phyloP scores from a whole-genome alignment of 2,329 filamentous ascomycete species.

The Cercospora berteroae region DNA sequence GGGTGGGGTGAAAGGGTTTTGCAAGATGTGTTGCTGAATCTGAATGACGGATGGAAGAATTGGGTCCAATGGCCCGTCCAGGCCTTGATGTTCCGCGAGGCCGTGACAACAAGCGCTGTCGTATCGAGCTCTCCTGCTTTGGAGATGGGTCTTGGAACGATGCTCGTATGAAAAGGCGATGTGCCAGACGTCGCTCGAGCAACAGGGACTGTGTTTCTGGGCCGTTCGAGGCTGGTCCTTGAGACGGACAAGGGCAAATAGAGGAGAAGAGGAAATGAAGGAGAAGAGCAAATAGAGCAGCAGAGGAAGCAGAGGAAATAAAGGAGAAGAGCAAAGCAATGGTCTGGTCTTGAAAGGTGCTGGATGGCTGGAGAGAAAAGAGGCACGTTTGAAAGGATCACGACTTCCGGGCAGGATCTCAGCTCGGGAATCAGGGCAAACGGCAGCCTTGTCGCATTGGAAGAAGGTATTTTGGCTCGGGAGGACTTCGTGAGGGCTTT shows the following conservation, averaged over 20 bases:
- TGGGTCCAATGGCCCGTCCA: slow-evolving; percentile 36
- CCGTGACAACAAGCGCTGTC: neutral
- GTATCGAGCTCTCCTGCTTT: neutral
- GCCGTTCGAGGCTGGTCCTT: neutral
- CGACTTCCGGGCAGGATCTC: neutral
- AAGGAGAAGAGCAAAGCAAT: neutral
- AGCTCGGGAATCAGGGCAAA: neutral
- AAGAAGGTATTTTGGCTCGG: neutral
- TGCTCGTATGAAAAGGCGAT: neutral
- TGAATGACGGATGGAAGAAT: slow-evolving; percentile 32
- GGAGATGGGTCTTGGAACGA: neutral
- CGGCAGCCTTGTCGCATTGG: neutral
- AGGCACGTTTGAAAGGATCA: neutral
- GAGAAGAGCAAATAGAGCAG: neutral
- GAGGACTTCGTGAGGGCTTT: neutral
- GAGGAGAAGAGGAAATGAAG: too few species aligned
- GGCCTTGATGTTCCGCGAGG: slow-evolving; percentile 25
- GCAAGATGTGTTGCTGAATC: slow-evolving; percentile 27
- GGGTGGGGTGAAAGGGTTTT: slow-evolving; percentile 30
- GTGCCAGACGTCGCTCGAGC: neutral
- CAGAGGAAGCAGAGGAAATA: too few species aligned
- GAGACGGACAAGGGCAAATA: neutral
- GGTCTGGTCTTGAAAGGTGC: neutral
- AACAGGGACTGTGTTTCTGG: neutral
- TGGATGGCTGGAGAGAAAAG: neutral